A percentile compares a stretch with the other conserved stretches of the same genome.
Evolutionary conservation across 257 asterid genomes (phyloP).

Genomic region (Lavandula angustifolia): DNA sequence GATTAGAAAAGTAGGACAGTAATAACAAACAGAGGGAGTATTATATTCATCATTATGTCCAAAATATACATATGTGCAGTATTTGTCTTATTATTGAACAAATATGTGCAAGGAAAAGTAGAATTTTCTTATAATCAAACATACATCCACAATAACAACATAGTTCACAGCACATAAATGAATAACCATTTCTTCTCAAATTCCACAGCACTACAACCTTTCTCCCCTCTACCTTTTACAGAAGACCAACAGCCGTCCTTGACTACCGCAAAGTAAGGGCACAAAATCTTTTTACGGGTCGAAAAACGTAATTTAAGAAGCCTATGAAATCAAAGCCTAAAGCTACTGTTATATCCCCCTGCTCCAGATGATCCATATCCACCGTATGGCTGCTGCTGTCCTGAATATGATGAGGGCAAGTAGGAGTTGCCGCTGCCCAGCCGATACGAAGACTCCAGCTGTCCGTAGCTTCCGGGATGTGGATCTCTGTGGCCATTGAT

Average conservation of each 20-base stretch:
- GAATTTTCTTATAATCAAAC: background rate
- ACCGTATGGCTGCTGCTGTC: conserved; percentile 47
- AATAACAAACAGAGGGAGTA: no score
- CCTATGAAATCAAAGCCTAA: conserved; percentile 45
- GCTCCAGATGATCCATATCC: conserved; percentile 66
- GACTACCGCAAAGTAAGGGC: background rate
- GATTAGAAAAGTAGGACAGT: no score
- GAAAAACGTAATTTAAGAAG: background rate
- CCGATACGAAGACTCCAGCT: conserved; percentile 60
- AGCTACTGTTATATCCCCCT: conserved; percentile 66
- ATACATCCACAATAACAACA: background rate
- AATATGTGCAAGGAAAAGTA: background rate
- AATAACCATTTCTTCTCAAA: background rate
- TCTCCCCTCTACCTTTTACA: conserved; percentile 14
- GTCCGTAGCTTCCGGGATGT: conserved; percentile 39
- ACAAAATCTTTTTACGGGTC: conserved; percentile 22
- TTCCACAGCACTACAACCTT: background rate
- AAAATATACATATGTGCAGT: no score
- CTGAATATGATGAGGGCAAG: conserved; percentile 49
- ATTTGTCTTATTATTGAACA: no score
- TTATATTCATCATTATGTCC: no score
- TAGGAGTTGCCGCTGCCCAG: conserved; percentile 49
- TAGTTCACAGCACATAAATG: background rate
- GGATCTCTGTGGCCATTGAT: conserved; percentile 59
- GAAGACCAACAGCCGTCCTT: background rate